Evolutionary conservation across 306 rosid species (phyloP).

Genomic region (Prunus mongolica): DNA sequence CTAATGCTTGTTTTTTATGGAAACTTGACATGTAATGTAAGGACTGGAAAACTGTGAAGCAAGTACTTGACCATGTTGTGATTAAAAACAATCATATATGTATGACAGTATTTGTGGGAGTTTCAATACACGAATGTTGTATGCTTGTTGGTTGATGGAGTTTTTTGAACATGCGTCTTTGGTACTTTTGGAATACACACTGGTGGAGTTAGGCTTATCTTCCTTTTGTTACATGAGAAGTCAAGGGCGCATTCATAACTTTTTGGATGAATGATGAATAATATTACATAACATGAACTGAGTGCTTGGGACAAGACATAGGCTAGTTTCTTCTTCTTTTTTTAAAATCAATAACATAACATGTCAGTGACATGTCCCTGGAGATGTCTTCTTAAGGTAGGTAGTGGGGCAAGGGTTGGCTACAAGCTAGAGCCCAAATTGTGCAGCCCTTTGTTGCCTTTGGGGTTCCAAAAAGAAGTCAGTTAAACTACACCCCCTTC

Average conservation of each 20-base stretch:
- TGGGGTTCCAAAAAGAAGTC: not conserved
- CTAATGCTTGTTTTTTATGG: not conserved
- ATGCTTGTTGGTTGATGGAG: not conserved
- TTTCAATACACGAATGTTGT: not conserved
- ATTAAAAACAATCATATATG: not conserved
- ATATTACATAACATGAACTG: not conserved
- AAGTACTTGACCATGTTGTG: not conserved
- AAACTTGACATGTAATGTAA: not conserved
- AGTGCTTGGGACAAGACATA: not conserved
- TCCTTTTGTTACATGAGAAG: not conserved
- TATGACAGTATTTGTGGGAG: not conserved
- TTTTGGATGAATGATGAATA: not conserved
- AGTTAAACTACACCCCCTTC: not conserved
- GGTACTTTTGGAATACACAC: not conserved
- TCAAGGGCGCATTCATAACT: not conserved
- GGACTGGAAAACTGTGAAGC: not conserved
- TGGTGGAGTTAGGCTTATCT: not conserved
- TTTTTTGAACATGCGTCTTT: not conserved
- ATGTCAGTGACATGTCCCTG: not conserved
- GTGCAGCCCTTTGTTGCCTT: not conserved
- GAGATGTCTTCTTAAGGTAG: not conserved
- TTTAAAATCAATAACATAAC: not conserved
- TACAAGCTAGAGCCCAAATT: not conserved
- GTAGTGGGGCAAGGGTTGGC: not conserved
- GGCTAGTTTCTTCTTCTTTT: not conserved